Percentiles rank a stretch among this genome's conserved stretches.
Evolutionary conservation across 805 yeast genomes (phyloP).

Genomic region (Candida wancherniae): DNA sequence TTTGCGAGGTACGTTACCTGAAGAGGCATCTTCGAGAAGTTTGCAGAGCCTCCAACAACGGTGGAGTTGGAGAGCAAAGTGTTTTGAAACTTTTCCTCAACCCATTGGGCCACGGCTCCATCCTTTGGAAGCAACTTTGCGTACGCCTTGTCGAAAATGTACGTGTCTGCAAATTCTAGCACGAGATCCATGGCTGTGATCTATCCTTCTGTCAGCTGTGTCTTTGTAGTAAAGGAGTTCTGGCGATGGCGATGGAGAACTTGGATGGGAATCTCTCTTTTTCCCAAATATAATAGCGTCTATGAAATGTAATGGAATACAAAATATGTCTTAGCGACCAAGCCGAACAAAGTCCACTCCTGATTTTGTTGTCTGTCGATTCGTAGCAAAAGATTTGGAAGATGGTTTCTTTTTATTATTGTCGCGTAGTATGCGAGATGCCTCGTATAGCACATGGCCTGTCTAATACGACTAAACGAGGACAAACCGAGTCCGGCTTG

Average conservation of each 20-base stretch:
- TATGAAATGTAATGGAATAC: no score
- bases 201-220: no score
- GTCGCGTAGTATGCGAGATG: slow-evolving; percentile 2
- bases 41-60: slow-evolving; percentile 7
- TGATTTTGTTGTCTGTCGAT: no score
- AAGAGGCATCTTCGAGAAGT: slow-evolving; percentile 14
- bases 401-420: no score
- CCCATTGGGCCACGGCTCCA: slow-evolving; percentile 32
- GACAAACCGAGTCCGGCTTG: slow-evolving; percentile 8
- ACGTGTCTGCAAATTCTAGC: slow-evolving; percentile 74
- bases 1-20: slow-evolving; percentile 12
- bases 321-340: no score
- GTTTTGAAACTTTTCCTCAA: slow-evolving; percentile 9
- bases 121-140: slow-evolving; percentile 63
- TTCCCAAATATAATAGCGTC: no score
- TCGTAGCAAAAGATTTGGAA: no score
- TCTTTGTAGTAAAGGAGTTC: no score
- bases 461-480: slow-evolving; percentile 14
- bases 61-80: slow-evolving; percentile 14
- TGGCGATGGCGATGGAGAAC: no score
- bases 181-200: slow-evolving; percentile 97
- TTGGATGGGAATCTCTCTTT: no score
- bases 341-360: no score
- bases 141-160: slow-evolving; percentile 66
- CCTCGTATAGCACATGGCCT: slow-evolving; percentile 5